phyloP scores from a whole-genome alignment of 139 green algal species.

The Chlamydomonas sp. region DNA sequence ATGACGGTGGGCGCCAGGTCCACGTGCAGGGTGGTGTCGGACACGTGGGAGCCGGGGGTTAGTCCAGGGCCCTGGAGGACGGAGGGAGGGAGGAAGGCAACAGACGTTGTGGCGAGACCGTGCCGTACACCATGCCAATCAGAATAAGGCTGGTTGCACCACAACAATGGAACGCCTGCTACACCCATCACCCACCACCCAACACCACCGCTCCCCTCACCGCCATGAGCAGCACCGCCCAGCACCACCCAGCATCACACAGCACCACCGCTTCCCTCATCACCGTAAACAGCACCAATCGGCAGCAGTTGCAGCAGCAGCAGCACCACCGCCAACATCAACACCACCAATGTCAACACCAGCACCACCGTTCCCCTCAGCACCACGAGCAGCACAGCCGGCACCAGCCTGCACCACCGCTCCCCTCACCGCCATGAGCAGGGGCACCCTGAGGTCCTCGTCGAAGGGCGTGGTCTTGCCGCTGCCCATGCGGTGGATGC shows the following conservation, averaged over 20 bases:
- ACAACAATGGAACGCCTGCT: not conserved
- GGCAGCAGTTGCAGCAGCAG: too few species aligned
- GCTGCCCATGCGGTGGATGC: slow-evolving; percentile 19
- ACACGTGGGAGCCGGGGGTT: not conserved
- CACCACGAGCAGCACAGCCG: too few species aligned
- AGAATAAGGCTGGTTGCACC: not conserved
- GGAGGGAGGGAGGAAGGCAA: not conserved
- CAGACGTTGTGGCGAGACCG: too few species aligned
- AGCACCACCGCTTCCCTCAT: too few species aligned
- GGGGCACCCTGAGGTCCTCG: slow-evolving; percentile 27
- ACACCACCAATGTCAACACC: too few species aligned
- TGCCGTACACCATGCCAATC: too few species aligned
- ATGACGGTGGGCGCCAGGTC: slow-evolving; percentile 22
- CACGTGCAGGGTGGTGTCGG: not conserved
- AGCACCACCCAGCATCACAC: too few species aligned
- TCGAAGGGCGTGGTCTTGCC: slow-evolving; percentile 27
- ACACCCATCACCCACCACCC: not conserved
- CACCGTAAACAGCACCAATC: too few species aligned
- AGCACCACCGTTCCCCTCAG: too few species aligned
- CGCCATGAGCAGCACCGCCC: not conserved
- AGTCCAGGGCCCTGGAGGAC: slow-evolving; percentile 6
- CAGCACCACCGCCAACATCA: too few species aligned
- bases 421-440: slow-evolving; percentile 7
- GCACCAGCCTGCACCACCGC: too few species aligned
- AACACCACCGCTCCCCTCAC: not conserved